Evolutionary conservation across 2,329 filamentous ascomycete genomes (phyloP), one percentile per base, ranked within the genome.

Genomic region (Madurella mycetomatis): DNA sequence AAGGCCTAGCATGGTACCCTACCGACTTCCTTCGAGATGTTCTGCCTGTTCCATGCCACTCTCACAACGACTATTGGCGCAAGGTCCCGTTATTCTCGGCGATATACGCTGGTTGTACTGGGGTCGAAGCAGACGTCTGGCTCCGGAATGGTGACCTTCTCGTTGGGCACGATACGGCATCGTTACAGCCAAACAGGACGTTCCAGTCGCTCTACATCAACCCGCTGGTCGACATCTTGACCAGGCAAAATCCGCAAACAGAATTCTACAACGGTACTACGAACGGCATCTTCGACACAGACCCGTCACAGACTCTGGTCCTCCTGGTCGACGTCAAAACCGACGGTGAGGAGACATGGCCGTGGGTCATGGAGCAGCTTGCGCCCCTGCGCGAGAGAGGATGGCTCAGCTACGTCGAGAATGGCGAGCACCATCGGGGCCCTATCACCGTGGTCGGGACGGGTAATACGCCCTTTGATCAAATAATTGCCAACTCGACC

Each of bases 261-360:
- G 64, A 72, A 4, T 78, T 80, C 57, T 70, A 70, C 55, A 73
- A 73, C 53, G 73, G 68, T 5, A 74, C 71, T 3, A 65, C 62
- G 1, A 71, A 72, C 57, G 86, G 86, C 12, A 70, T 90, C 9
- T 86, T 83, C 62, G 73, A 79, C 60, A 70, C 70, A 9, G 70
- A 78, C 56, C 77, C 81, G 0, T 63, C 64, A 1, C 80, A 82
- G 62, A 76, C 81, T 0, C 68, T 88, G 0, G 74, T 81, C 5
- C 74, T 91, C 4, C 75, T 90, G 4, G 76, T 91, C 31, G 87
- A 91, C 66, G 72, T 90, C 65, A 91, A 91, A 69, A 83, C 77
- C 2, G 66, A 75, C 25, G 79, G 78, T 1, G 64, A 68, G 4
- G 67, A 73, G 18, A 81, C 79, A 1, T 83, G 79, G 72, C 74